Percentiles rank a stretch among this genome's conserved stretches.
These are phyloP conservation scores for Plasmodium cynomolgi DNA, from an alignment of 169 alveolate species.

Conservation along the genomic window DNA sequence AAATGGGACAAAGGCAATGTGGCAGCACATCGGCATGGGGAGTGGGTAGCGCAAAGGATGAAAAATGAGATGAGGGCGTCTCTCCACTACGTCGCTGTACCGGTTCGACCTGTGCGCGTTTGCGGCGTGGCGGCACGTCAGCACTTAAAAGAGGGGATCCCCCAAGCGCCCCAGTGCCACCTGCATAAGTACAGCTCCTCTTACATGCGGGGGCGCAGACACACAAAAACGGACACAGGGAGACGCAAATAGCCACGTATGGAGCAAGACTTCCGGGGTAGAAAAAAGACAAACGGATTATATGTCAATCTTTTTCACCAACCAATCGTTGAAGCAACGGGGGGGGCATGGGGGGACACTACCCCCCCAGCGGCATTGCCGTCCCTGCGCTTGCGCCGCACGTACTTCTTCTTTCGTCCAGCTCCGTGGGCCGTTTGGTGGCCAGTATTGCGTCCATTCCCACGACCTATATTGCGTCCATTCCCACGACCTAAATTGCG, in stretches of 20 bases:
- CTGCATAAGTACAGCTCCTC: not conserved
- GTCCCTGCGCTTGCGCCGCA: not conserved
- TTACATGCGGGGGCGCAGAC: not conserved
- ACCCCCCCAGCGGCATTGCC: not conserved
- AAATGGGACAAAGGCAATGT: not conserved
- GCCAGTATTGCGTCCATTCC: not conserved
- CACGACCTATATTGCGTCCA: not conserved
- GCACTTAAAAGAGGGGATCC: not conserved
- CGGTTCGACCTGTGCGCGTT: not conserved
- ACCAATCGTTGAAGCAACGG: not conserved
- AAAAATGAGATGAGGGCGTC: not conserved
- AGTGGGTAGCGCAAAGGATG: not conserved
- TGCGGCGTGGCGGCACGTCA: not conserved
- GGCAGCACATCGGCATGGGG: not conserved
- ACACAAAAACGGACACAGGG: not conserved
- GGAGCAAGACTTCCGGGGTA: not conserved
- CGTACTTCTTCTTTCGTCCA: not conserved
- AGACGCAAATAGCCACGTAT: not conserved
- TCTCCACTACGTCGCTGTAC: not conserved
- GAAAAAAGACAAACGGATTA: not conserved
- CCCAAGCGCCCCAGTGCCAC: not conserved
- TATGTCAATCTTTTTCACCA: not conserved
- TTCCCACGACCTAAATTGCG: not conserved
- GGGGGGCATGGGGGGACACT: not conserved
- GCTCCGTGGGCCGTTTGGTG: not conserved